A percentile compares a stretch with the other conserved stretches of the same genome.
Evolutionary conservation across 1,284 basidiomycete genomes (phyloP).

Genomic region (Hemileia vastatrix): DNA sequence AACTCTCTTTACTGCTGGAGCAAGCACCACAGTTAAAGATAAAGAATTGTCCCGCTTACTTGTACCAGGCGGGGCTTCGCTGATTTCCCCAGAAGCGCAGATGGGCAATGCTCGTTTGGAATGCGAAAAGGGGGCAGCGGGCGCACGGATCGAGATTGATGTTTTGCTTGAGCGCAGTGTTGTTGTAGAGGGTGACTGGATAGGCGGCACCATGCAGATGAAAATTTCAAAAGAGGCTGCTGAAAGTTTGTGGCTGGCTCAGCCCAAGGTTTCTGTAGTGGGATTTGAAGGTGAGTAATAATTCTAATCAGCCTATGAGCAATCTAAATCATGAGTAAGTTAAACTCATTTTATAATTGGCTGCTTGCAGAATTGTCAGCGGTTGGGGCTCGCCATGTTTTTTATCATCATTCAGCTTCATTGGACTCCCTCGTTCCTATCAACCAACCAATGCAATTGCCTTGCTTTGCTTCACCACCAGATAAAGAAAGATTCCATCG

Average conservation of each 20-base stretch:
- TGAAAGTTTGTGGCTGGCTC: slow-evolving; percentile 60
- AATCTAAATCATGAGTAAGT: no score
- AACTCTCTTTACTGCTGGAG: not conserved
- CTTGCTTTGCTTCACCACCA: slow-evolving; percentile 48
- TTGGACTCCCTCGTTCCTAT: no score
- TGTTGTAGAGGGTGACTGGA: slow-evolving; percentile 68
- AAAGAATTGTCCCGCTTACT: not conserved
- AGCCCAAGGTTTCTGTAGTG: slow-evolving; percentile 70
- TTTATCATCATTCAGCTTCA: slow-evolving; percentile 66
- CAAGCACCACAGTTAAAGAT: not conserved
- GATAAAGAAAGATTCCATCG: slow-evolving; percentile 62
- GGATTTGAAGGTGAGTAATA: slow-evolving; percentile 63
- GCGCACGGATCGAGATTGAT: slow-evolving; percentile 72
- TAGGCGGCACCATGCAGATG: slow-evolving; percentile 65
- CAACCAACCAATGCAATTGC: slow-evolving; percentile 49
- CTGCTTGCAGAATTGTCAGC: slow-evolving; percentile 51
- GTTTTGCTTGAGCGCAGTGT: slow-evolving; percentile 65
- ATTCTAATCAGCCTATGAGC: no score
- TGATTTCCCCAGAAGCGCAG: not conserved
- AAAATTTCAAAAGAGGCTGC: slow-evolving; percentile 53
- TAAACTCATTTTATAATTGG: no score
- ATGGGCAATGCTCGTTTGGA: not conserved
- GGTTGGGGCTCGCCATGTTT: slow-evolving; percentile 61
- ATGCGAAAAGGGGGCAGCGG: slow-evolving; percentile 38
- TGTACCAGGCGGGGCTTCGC: no score